Base-by-base conservation (phyloP, 495 filamentous ascomycete genomes). In the Geopyxis carbonaria region DNA sequence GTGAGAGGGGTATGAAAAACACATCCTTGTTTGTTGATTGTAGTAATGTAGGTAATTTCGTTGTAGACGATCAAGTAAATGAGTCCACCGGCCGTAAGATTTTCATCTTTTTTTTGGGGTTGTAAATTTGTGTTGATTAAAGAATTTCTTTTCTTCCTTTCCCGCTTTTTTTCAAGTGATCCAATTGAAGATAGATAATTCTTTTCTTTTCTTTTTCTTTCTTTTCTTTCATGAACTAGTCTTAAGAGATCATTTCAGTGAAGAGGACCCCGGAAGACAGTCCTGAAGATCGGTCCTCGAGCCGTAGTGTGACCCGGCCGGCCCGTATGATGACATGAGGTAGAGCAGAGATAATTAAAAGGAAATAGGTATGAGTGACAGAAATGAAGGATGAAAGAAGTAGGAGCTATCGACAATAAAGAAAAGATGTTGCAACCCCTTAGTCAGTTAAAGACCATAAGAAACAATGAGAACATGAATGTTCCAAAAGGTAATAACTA, bases 11-110 rank as follows among this genome's bases (percentile, higher is more conserved):
- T 33, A n/a, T 18, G 7, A 2, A 34, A 34, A n/a, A 34, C 10
- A 34, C 8, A 23, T 19, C 11, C 19, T 22, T 11, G 16, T 22
- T 22, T 22, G n/a, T 22, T 13, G 34, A 37, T n/a, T 30, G 27
- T 30, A 30, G 11, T 3, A 15, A 11, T 24, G 15, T 23, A n/a
- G n/a, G 25, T 8, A 20, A 22, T 22, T 3, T 22, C n/a, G 36
- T 13, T 18, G 30, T 22, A 30, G 30, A 39, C 28, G 36, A 14
- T 39, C 36, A 39, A 39, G 23, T 28, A 21, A 39, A 39, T 39
- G 36, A 39, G 23, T 39, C 36, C 36, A 16, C 24, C 36, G 5
- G 5, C 11, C 15, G 15, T 30, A 22, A 22, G 11, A 14, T 37
- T 37, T 24, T 2, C 9, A 37, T 37, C 16, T 22, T 37, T 24